Evolutionary conservation across 352 stramenopile species (phyloP).

Genomic region (Globisporangium acanthophoron): DNA sequence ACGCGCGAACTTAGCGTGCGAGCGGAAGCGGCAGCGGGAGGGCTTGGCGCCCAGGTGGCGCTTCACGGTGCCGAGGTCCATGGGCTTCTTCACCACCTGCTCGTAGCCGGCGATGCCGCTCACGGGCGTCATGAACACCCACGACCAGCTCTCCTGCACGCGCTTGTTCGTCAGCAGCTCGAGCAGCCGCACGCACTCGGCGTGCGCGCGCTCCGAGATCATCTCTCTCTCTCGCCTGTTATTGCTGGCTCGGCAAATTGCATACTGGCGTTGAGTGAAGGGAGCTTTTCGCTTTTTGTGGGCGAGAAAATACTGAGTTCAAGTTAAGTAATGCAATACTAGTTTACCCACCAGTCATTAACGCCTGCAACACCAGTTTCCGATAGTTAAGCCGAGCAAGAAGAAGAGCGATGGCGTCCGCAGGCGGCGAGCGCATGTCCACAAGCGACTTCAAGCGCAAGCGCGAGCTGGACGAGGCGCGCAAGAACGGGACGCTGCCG

Average conservation of each 20-base stretch:
- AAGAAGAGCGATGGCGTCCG: conserved; percentile 42
- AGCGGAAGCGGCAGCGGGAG: conserved; percentile 82
- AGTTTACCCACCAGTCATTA: background rate
- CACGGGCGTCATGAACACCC: conserved; percentile 81
- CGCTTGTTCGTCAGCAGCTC: conserved; percentile 74
- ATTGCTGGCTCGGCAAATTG: background rate
- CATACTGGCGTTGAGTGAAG: background rate
- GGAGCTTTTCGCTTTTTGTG: background rate
- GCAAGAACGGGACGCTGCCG: conserved; percentile 83
- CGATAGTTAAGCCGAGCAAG: no score
- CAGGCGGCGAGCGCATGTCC: conserved; percentile 64
- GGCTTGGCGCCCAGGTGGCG: conserved; percentile 72
- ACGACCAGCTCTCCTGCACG: conserved; percentile 84
- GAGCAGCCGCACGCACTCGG: conserved; percentile 76
- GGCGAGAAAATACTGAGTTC: background rate
- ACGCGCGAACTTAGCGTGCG: conserved; percentile 75
- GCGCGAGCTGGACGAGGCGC: conserved; percentile 85
- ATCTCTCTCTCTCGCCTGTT: conserved; percentile 16
- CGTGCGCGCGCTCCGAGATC: conserved; percentile 70
- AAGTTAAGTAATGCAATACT: background rate
- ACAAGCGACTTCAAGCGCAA: conserved; percentile 85
- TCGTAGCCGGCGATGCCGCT: conserved; percentile 60
- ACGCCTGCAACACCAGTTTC: no score
- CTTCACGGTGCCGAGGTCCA: conserved; percentile 76
- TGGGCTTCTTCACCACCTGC: conserved; percentile 73